A percentile compares a stretch with the other conserved stretches of the same genome.
phyloP scores from a whole-genome alignment of 179 eudicot genomes.

The Beta macrorhiza region DNA sequence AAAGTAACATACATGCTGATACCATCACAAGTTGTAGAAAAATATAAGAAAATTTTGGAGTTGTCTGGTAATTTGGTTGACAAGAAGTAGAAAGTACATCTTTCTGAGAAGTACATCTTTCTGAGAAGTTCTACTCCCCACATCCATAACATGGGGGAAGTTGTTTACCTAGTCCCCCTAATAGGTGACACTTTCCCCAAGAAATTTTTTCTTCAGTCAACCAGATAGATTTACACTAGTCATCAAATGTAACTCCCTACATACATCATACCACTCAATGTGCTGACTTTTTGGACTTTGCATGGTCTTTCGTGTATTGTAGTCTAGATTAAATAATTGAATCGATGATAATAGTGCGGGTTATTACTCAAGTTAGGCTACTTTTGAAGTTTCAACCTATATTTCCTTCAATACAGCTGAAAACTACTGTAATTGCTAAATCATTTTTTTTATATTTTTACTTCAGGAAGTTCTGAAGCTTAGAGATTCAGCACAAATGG shows the following conservation, averaged over 20 bases:
- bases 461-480: conserved; percentile 71
- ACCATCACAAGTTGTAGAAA: no score
- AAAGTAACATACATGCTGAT: no score
- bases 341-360: neutral
- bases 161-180: neutral
- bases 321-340: neutral
- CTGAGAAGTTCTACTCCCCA: neutral
- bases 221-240: neutral
- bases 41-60: neutral
- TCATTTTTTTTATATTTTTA: neutral
- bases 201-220: neutral
- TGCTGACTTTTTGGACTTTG: neutral
- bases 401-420: neutral
- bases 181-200: neutral
- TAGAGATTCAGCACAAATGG: conserved; percentile 79
- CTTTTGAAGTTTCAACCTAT: neutral
- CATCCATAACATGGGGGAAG: neutral
- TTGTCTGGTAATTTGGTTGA: neutral
- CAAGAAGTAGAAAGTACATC: neutral
- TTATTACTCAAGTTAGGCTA: neutral
- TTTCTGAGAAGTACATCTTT: neutral
- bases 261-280: neutral
- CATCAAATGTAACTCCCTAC: neutral
- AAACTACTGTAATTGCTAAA: neutral
- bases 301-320: neutral